phyloP scores from a whole-genome alignment of 768 basidiomycete species.

The Naematelia aurantialba region DNA sequence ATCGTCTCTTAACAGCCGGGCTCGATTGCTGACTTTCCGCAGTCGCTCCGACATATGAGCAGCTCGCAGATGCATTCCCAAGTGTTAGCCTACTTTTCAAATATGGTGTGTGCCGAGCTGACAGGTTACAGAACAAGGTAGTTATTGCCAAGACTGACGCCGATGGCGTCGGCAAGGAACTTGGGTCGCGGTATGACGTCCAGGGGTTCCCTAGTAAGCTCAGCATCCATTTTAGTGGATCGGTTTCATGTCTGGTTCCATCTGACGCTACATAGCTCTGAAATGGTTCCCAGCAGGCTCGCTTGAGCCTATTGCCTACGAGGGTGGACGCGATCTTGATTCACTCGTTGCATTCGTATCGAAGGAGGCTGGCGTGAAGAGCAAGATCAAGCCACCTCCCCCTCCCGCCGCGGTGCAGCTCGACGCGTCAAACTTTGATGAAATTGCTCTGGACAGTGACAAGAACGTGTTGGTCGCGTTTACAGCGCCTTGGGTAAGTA shows the following conservation, averaged over 20 bases:
- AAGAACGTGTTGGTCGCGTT: slow-evolving; percentile 77
- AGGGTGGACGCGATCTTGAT: slow-evolving; percentile 76
- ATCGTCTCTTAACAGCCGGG: not conserved
- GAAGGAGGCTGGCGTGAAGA: slow-evolving; percentile 71
- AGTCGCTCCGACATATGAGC: slow-evolving; percentile 81
- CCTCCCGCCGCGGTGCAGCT: slow-evolving; percentile 67
- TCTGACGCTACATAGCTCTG: slow-evolving; percentile 58
- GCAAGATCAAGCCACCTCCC: slow-evolving; percentile 80
- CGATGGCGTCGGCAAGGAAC: slow-evolving; percentile 73
- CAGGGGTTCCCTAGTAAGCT: slow-evolving; percentile 80
- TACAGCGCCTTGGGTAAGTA: slow-evolving; percentile 54
- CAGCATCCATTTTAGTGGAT: not conserved
- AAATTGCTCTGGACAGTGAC: slow-evolving; percentile 63
- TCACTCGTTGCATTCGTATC: slow-evolving; percentile 65
- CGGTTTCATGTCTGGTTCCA: not conserved
- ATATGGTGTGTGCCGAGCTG: slow-evolving; percentile 3
- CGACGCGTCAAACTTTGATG: slow-evolving; percentile 69
- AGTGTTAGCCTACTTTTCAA: slow-evolving; percentile 14
- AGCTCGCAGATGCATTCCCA: slow-evolving; percentile 81
- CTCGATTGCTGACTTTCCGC: slow-evolving; percentile 53
- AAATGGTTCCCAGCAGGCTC: slow-evolving; percentile 84
- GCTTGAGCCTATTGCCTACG: slow-evolving; percentile 61
- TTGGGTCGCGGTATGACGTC: slow-evolving; percentile 72
- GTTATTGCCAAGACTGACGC: slow-evolving; percentile 89
- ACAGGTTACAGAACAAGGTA: slow-evolving; percentile 60